Conservation (phyloP, 2,329 filamentous ascomycete genomes). For the Trichocomaceae sp. region DNA sequence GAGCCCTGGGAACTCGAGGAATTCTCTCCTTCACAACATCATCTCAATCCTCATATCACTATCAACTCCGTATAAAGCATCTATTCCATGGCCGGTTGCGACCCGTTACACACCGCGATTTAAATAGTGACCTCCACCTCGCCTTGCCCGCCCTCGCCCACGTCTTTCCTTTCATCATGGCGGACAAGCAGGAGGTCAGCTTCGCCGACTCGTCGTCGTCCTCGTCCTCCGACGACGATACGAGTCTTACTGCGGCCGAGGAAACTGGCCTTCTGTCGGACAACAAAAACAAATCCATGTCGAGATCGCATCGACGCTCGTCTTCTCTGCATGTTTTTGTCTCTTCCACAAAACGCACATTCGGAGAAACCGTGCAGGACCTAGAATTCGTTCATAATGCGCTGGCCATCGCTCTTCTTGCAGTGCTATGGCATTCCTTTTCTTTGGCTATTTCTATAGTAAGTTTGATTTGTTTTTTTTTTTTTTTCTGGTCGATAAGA, state of each 20-base stretch:
- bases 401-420: slow-evolving; percentile 66
- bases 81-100: neutral
- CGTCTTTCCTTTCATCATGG: slow-evolving; percentile 4
- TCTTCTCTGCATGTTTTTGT: slow-evolving; percentile 9
- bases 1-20: neutral
- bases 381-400: slow-evolving; percentile 63
- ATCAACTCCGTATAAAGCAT: neutral
- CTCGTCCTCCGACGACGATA: slow-evolving; percentile 4
- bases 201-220: slow-evolving; percentile 8
- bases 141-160: neutral
- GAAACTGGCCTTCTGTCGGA: slow-evolving; percentile 9
- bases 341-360: slow-evolving; percentile 52
- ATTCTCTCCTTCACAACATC: neutral
- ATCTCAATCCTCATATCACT: neutral
- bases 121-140: neutral
- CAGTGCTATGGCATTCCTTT: slow-evolving; percentile 83
- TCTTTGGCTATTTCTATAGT: slow-evolving; percentile 88
- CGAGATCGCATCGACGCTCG: slow-evolving; percentile 4
- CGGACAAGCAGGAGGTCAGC: slow-evolving; percentile 11
- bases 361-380: slow-evolving; percentile 61
- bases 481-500: slow-evolving; percentile 10
- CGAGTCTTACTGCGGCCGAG: slow-evolving; percentile 6
- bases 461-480: slow-evolving; percentile 33
- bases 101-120: neutral
- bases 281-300: neutral